Base-by-base conservation (phyloP, 352 stramenopile species). In the Phytophthora constricta region DNA sequence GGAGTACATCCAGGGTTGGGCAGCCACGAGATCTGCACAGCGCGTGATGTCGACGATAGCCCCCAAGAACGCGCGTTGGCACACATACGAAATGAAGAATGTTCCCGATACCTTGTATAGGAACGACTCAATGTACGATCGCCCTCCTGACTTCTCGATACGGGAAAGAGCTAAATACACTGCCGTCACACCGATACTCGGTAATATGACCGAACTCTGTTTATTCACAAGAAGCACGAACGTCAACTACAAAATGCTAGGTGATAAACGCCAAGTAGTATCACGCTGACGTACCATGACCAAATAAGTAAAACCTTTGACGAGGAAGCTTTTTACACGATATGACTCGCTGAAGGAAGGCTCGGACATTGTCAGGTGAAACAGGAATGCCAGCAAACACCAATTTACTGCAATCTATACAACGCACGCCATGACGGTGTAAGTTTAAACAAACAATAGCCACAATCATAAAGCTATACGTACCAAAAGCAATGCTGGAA, bases 71-170 rank as follows among this genome's bases (percentile, higher is more conserved):
- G 84, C 82, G 49, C 86, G 80, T 56, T 94, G 86, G 20, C 84
- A 92, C n/a, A 94, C 68, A 52, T 94, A 94, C 55, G 86, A 90
- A 68, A 94, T 91, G 79, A 94, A 94, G 66, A 94, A 92, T 4
- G 86, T 92, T n/a, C 86, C 84, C 11, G 82, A 92, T 26, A 94
- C 76, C 57, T 94, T 92, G 74, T 88, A 92, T 37, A 94, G 68
- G 56, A 94, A 94, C 23, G 82, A 85, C 74, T 92, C 86, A 49
- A 95, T 76, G 56, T 95, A 95, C 49, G 70, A 78, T 25, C 72
- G 58, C 14, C 66, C 77, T 22, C 77, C 80, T 27, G 76, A 76
- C 33, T 86, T 69, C 51, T 82, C 66, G 11, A 92, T 73, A 25
- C 72, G 68, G n/a, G 72, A 84, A 28, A 92, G 73, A 23, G 86